Evolutionary conservation across 2,329 filamentous ascomycete genomes (phyloP).

Genomic region (Alternaria sp.): DNA sequence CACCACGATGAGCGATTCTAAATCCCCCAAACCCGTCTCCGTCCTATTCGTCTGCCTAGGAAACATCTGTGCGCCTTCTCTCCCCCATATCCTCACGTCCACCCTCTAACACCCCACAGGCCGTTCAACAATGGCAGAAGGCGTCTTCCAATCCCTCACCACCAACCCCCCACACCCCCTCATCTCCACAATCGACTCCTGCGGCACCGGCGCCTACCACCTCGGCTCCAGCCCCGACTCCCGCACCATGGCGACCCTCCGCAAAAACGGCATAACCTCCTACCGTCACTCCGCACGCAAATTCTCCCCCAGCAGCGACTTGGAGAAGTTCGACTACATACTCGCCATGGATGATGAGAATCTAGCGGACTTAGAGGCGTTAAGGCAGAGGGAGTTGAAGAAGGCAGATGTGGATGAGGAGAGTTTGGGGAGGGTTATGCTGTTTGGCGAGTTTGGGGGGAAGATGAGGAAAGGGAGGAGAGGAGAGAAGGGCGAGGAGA

Average conservation of each 20-base stretch:
- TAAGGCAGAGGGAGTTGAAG: constrained; percentile 61
- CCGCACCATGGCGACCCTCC: constrained; percentile 81
- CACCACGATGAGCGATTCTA: constrained; percentile 8
- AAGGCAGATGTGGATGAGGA: constrained; percentile 40
- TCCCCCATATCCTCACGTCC: background rate
- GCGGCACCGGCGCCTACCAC: constrained; percentile 91
- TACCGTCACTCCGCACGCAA: constrained; percentile 81
- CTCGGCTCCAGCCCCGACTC: constrained; percentile 76
- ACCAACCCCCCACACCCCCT: constrained; percentile 55
- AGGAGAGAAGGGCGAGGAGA: constrained; percentile 10
- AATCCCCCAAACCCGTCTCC: constrained; percentile 56
- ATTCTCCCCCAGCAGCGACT: constrained; percentile 72
- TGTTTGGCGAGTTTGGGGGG: constrained; percentile 84
- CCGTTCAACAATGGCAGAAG: constrained; percentile 93
- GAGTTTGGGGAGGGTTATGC: constrained; percentile 65
- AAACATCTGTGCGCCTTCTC: constrained; percentile 75
- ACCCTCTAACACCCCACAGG: constrained; percentile 43
- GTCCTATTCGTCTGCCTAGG: constrained; percentile 96
- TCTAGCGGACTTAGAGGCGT: constrained; percentile 69
- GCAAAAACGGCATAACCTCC: constrained; percentile 73
- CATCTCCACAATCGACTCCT: constrained; percentile 79
- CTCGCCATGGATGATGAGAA: constrained; percentile 93
- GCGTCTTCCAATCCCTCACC: constrained; percentile 78
- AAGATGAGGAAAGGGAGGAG: constrained; percentile 38
- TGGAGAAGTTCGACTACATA: constrained; percentile 87